Evolutionary conservation across 1,139 yeast genomes (phyloP).

Genomic region (Spathaspora jeffriesii): DNA sequence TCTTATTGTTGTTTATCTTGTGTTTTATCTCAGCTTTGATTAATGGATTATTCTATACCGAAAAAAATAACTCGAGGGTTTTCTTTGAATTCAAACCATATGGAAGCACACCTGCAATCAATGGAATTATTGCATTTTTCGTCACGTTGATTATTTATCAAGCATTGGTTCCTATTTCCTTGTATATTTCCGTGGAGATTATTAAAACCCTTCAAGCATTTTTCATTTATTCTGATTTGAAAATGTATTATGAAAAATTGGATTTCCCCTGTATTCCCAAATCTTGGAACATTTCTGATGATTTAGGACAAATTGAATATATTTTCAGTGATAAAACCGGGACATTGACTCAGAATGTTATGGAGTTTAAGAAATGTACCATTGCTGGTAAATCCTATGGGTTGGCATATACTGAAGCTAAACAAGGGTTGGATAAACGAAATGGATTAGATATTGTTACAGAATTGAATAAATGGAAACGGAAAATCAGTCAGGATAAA

Average conservation of each 20-base stretch:
- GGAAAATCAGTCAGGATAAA: conserved; percentile 41
- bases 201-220: conserved; percentile 60
- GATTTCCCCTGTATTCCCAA: conserved; percentile 65
- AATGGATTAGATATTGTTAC: conserved; percentile 58
- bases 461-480: too few species aligned
- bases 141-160: conserved; percentile 58
- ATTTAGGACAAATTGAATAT: conserved; percentile 65
- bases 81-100: conserved; percentile 51
- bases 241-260: conserved; percentile 51
- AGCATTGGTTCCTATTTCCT: conserved; percentile 60
- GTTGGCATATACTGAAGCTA: conserved; percentile 62
- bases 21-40: conserved; percentile 55
- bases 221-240: conserved; percentile 53
- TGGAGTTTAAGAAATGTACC: conserved; percentile 65
- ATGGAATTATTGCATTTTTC: conserved; percentile 52
- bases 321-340: conserved; percentile 65
- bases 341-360: conserved; percentile 58
- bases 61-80: conserved; percentile 35
- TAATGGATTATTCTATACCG: conserved; percentile 48
- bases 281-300: conserved; percentile 65
- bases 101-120: conserved; percentile 50
- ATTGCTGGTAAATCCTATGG: conserved; percentile 56
- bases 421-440: conserved; percentile 58
- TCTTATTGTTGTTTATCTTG: conserved; percentile 43
- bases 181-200: conserved; percentile 60